Conservation (phyloP, 23 red algal genomes). For the Gracilaria gracilis region DNA sequence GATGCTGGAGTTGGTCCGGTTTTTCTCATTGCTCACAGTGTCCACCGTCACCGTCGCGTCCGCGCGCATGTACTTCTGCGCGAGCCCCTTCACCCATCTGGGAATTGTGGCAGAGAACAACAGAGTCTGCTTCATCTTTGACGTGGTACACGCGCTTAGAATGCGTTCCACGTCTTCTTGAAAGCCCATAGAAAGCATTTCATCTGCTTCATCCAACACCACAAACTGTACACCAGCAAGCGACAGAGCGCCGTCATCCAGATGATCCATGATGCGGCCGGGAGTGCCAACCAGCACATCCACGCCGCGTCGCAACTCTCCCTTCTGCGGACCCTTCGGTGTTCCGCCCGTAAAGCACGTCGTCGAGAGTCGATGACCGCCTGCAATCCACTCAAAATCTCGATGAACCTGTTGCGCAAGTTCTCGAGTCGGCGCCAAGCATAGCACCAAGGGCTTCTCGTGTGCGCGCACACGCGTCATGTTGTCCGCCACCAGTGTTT, state of each 20-base stretch:
- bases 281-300: slow-evolving; percentile 87
- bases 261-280: slow-evolving; percentile 81
- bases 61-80: slow-evolving; percentile 71
- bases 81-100: slow-evolving; percentile 75
- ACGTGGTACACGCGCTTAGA: slow-evolving; percentile 49
- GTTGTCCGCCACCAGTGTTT: slow-evolving; percentile 69
- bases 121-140: slow-evolving; percentile 80
- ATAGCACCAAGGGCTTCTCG: slow-evolving; percentile 64
- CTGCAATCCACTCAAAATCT: slow-evolving; percentile 74
- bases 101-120: slow-evolving; percentile 91
- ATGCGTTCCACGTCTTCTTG: slow-evolving; percentile 83
- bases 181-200: slow-evolving; percentile 93
- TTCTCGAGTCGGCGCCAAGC: slow-evolving; percentile 85
- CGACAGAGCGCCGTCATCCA: slow-evolving; percentile 63
- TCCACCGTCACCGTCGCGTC: slow-evolving; percentile 71
- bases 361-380: slow-evolving; percentile 51
- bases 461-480: slow-evolving; percentile 11
- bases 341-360: slow-evolving; percentile 78
- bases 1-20: slow-evolving; percentile 71
- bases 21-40: slow-evolving; percentile 67
- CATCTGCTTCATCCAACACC: slow-evolving; percentile 88
- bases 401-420: slow-evolving; percentile 86
- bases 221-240: slow-evolving; percentile 66
- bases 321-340: slow-evolving; percentile 61
- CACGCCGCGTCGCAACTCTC: slow-evolving; percentile 54